Conservation (phyloP, 1,284 basidiomycete genomes). For the Coniophora puteana region DNA sequence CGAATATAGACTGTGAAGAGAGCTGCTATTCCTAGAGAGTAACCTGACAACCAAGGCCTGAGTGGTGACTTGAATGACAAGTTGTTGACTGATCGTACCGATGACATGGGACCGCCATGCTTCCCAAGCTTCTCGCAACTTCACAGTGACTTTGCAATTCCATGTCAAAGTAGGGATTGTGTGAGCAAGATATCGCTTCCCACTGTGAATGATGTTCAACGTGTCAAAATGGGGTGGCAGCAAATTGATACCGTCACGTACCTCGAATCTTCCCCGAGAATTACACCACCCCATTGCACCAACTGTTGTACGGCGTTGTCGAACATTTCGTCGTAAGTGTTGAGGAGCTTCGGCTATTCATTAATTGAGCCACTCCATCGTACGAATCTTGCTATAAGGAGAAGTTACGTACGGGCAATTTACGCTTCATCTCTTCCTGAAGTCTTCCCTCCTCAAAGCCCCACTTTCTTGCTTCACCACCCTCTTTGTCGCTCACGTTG, state of each 20-base stretch:
- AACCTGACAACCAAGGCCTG: slow-evolving; percentile 24
- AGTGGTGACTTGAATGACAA: slow-evolving; percentile 10
- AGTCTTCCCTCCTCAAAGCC: slow-evolving; percentile 61
- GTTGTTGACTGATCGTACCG: slow-evolving; percentile 41
- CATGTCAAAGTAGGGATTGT: slow-evolving; percentile 68
- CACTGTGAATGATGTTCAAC: slow-evolving; percentile 39
- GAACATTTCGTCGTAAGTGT: slow-evolving; percentile 68
- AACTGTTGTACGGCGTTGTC: slow-evolving; percentile 83
- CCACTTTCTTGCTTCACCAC: slow-evolving; percentile 72
- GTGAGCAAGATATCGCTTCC: slow-evolving; percentile 75
- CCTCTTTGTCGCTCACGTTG: slow-evolving; percentile 40
- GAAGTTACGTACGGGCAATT: slow-evolving; percentile 46
- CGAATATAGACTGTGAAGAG: too few relatives aligned
- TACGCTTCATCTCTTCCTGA: slow-evolving; percentile 50
- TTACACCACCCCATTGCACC: slow-evolving; percentile 76
- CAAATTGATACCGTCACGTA: slow-evolving; percentile 40
- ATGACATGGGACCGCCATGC: slow-evolving; percentile 68
- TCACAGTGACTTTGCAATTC: slow-evolving; percentile 69
- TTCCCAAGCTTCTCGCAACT: slow-evolving; percentile 61
- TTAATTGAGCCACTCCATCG: too few relatives aligned
- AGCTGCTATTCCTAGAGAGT: slow-evolving; percentile 30
- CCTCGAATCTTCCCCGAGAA: slow-evolving; percentile 68
- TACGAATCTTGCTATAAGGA: too few relatives aligned
- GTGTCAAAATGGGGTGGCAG: slow-evolving; percentile 5
- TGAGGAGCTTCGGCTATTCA: slow-evolving; percentile 45